Base-by-base conservation (phyloP, 192 early-diverging fungal genomes). In the Funneliformis mosseae region DNA sequence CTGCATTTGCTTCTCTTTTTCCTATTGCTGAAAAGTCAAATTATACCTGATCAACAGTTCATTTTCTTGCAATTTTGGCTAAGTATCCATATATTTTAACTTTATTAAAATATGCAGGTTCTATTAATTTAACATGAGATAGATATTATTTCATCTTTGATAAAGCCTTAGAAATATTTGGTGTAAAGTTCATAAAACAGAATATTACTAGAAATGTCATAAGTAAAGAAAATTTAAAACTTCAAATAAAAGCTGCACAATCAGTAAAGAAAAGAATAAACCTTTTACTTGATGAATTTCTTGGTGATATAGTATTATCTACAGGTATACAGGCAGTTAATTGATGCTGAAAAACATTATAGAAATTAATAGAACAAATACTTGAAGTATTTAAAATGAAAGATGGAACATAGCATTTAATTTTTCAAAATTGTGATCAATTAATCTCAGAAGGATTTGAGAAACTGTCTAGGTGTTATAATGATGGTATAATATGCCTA, bases 1-100 rank as follows among this genome's bases (percentile, higher is more conserved):
- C 16, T 39, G 60, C 39, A 60, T 76, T 76, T 76, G 75, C 75
- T 42, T 14, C 75, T 18, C 33, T 76, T 6, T 76, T 76, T 25
- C 55, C 60, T 21, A 42, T 76, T 2, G 3, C 38, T 25, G n/a
- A 60, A 1, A 39, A 46, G 6, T 16, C 5, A 27, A 76, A 62
- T 42, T 76, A 76, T 76, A 23, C 46, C 1, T 3, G 18, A 28
- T 74, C 72, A 50, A 43, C 25, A 14, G 8, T 21, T 2, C 70
- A 72, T 72, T 72, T 42, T 43, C 41, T 75, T 50, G 14, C 55
- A 55, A 16, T 48, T 50, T 33, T 75, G 18, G 9, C 60, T 25
- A 62, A 62, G 10, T n/a, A 39, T 41, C 25, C 60, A 76, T 1
- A 60, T 0, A 25, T 76, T 41, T 1, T n/a, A 41, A n/a, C 16